Evolutionary conservation across 192 early-diverging fungal genomes (phyloP), one percentile per base, ranked within the genome.

Genomic region (Coemansia sp.): DNA sequence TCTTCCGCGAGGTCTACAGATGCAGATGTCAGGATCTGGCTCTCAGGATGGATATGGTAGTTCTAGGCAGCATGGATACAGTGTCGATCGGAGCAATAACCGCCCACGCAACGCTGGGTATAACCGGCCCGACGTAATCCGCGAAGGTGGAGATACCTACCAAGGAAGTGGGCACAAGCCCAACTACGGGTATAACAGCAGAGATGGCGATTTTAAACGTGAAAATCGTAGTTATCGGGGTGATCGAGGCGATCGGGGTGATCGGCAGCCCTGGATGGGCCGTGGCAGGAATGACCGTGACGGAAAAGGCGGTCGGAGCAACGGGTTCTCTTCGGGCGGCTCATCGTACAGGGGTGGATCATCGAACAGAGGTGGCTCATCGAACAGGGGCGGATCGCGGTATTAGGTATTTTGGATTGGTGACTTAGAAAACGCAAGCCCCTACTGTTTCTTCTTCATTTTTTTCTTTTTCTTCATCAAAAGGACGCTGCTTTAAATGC

Each of bases 1-100:
- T 12, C 58, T 77, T 19, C 58, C 74, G 3, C 27, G 60, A 5
- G 12, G 44, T 25, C 64, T 77, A 21, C 50, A 32, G 18, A n/a
- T 38, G n/a, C 9, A 58, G 22, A 3, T 30, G 30, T 21, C 14
- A 10, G 28, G 26, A n/a, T n/a, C 27, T 21, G 16, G 7, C 27
- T n/a, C 26, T 30, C 2, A 14, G n/a, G 25, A 25, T 8, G 47
- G 27, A 4, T 54, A 18, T 54, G 52, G 52, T 5, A 44, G 16
- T 44, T 4, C 12, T 3, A 3, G 38, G 16, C 38, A 16, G 14
- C 38, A 14, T 9, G 7, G 14, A 1, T 16, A 44, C 38, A 16
- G 38, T 16, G 10, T 16, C 38, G 16, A 44, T 44, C 38, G 38
- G 38, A 16, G 14, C 38, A 44, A 44, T 16, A 44, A 44, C 14